These are phyloP conservation scores for Penicillium italicum DNA, from an alignment of 2,329 filamentous ascomycete genomes.

Conservation along the genomic window DNA sequence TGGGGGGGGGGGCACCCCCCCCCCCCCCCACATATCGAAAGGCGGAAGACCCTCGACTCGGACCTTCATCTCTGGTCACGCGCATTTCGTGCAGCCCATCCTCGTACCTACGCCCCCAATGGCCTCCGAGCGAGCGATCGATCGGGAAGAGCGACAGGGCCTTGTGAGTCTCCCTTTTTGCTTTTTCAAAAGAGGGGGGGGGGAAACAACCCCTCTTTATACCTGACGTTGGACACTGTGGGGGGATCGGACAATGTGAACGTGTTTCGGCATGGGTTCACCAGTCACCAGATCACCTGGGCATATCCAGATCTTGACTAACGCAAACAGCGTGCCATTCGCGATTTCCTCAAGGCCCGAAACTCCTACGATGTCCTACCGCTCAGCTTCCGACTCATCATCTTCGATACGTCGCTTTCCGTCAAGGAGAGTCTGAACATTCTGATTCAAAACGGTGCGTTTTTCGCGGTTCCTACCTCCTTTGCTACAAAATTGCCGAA, in stretches of 20 bases:
- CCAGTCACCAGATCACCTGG: constrained; percentile 2
- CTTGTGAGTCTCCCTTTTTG: constrained; percentile 40
- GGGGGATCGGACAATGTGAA: constrained; percentile 7
- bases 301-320: constrained; percentile 26
- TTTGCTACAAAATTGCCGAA: neutral
- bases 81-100: constrained; percentile 49
- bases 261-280: constrained; percentile 7
- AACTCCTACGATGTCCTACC: constrained; percentile 98
- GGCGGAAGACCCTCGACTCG: constrained; percentile 24
- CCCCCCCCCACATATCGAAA: constrained; percentile 18
- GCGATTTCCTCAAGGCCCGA: constrained; percentile 91
- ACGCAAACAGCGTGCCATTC: constrained; percentile 70
- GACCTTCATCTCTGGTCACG: constrained; percentile 37
- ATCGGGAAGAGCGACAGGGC: constrained; percentile 49
- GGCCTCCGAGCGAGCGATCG: constrained; percentile 45
- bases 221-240: constrained; percentile 3
- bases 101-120: constrained; percentile 48
- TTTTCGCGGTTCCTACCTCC: constrained; percentile 1
- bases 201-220: neutral
- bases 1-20: neutral
- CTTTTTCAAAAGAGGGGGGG: constrained; percentile 3
- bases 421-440: constrained; percentile 98
- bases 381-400: constrained; percentile 89
- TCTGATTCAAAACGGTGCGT: constrained; percentile 84
- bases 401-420: constrained; percentile 89